Base-by-base conservation (phyloP, 495 filamentous ascomycete genomes). In the Xylaria nigripes region DNA sequence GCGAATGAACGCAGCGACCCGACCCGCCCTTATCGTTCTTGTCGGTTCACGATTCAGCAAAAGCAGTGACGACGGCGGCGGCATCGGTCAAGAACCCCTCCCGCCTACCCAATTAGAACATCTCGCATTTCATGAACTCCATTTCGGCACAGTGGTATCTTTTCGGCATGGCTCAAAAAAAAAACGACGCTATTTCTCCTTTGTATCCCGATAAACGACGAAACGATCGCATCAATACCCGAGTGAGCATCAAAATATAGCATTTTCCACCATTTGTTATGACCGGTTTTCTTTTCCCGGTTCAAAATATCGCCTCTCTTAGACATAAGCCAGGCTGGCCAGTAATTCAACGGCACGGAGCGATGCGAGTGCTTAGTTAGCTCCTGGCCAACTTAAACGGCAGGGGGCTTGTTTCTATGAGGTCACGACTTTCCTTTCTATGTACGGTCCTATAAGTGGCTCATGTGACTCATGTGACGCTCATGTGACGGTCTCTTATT, bases 151-250 rank as follows among this genome's bases (percentile, higher is more conserved):
- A 25, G 29, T 23, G 44, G 24, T 22, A 18, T 45, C n/a, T 42
- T n/a, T n/a, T 54, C 32, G 24, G 44, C 51, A 54, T 54, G 22
- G 44, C 34, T 25, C 4, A 36, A 5, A 36, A 36, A 5, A 36
- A 5, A 30, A 18, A 27, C 36, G 44, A 44, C 19, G 9, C 18
- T 19, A 22, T 48, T 18, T 32, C 38, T 50, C 29, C 32, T 7
- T 19, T 21, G 15, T 2, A 36, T 23, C 19, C 36, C 38, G 53
- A 40, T 45, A 56, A 61, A 58, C 61, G 57, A 67, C 57, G 59
- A 64, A 55, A 64, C 42, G 50, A 67, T 56, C 54, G 58, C 63
- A 64, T 60, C 55, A 3, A 58, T 64, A 61, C 55, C 56, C 57
- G 15, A 24, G 54, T 56, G 45, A 61, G 55, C 61, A 58, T 60